Conservation (phyloP, 2,329 filamentous ascomycete genomes). For the Hortaea werneckii region DNA sequence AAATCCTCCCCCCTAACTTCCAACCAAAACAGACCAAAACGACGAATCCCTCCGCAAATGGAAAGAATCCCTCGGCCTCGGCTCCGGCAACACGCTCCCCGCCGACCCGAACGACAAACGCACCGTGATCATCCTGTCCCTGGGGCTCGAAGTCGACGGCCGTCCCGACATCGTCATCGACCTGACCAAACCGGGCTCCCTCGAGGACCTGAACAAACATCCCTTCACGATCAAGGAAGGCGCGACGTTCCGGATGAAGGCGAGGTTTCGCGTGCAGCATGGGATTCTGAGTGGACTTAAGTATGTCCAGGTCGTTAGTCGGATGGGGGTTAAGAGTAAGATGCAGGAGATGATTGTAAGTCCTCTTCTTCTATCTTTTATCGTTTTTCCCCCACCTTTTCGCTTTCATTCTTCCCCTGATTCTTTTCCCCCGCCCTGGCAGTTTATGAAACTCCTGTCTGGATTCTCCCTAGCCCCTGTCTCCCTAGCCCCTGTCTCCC, state of each 20-base stretch:
- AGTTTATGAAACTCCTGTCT: too few relatives aligned
- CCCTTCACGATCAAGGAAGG: slow-evolving; percentile 98
- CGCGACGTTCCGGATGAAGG: slow-evolving; percentile 86
- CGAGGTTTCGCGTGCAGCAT: slow-evolving; percentile 89
- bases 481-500: too few relatives aligned
- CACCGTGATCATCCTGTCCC: slow-evolving; percentile 84
- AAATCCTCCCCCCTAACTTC: too few relatives aligned
- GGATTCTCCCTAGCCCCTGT: too few relatives aligned
- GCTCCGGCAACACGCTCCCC: slow-evolving; percentile 45
- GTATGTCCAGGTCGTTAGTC: slow-evolving; percentile 89
- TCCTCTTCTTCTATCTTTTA: too few relatives aligned
- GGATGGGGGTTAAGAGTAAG: slow-evolving; percentile 81
- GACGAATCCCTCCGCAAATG: slow-evolving; percentile 95
- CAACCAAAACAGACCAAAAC: slow-evolving; percentile 54
- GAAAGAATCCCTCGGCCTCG: slow-evolving; percentile 90
- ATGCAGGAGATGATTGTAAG: slow-evolving; percentile 95
- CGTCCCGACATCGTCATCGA: slow-evolving; percentile 83
- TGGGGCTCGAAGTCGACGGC: slow-evolving; percentile 75
- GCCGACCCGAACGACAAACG: slow-evolving; percentile 61
- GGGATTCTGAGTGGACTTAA: slow-evolving; percentile 91
- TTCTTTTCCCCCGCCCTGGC: too few relatives aligned
- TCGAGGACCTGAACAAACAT: slow-evolving; percentile 72
- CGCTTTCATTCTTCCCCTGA: too few relatives aligned
- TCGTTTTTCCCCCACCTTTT: too few relatives aligned
- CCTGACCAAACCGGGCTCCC: slow-evolving; percentile 61